These are phyloP conservation scores for Elaeis guineensis DNA, from an alignment of 176 grass and related monocot genomes.

Conservation along the genomic window DNA sequence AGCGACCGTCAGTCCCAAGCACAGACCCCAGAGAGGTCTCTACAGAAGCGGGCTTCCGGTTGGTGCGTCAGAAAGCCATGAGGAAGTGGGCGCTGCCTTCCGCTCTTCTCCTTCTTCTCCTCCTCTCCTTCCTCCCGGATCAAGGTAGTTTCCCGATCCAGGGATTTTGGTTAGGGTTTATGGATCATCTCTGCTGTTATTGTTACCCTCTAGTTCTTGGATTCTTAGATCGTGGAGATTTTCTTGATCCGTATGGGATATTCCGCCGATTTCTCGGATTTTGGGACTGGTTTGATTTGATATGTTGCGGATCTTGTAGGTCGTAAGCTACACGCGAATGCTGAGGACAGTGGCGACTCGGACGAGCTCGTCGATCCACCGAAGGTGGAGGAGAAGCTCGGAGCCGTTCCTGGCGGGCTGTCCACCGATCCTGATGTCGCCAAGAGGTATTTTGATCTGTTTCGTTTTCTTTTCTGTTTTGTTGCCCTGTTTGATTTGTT, in stretches of 20 bases:
- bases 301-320: conserved; percentile 34
- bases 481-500: conserved; percentile 3
- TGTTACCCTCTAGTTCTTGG: too few relatives aligned
- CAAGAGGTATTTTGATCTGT: conserved; percentile 36
- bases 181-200: too few relatives aligned
- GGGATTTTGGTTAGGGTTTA: neutral
- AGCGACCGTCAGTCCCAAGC: neutral
- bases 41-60: neutral
- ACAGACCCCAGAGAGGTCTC: neutral
- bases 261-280: neutral
- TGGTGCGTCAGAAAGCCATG: conserved; percentile 29
- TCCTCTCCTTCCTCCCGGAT: conserved; percentile 69
- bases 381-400: conserved; percentile 91
- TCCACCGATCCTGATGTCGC: conserved; percentile 80
- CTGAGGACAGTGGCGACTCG: conserved; percentile 58
- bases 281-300: conserved; percentile 1
- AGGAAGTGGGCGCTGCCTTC: conserved; percentile 70
- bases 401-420: conserved; percentile 75
- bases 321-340: conserved; percentile 78
- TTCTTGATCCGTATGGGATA: neutral
- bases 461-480: neutral
- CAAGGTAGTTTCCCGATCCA: conserved; percentile 32
- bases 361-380: conserved; percentile 67
- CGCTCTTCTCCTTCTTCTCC: conserved; percentile 63
- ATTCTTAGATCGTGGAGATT: neutral